phyloP scores from a whole-genome alignment of 768 basidiomycete species.

The Mycena venus region DNA sequence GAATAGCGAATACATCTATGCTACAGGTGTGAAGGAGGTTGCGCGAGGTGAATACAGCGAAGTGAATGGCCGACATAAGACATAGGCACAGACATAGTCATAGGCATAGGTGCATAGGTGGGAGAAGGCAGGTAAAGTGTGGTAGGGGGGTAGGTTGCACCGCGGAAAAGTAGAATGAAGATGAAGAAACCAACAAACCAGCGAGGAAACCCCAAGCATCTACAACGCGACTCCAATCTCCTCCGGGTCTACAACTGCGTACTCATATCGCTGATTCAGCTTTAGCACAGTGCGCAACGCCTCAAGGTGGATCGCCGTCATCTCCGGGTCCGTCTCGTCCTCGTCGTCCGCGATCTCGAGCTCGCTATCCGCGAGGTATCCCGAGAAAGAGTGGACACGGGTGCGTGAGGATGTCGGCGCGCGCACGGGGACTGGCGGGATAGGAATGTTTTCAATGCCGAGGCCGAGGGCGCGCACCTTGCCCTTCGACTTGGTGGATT shows the following conservation, averaged over 20 bases:
- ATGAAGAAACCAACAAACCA: not conserved
- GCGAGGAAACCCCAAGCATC: not conserved
- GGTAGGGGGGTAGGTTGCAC: not conserved
- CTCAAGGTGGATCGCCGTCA: not conserved
- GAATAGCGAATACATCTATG: too few species aligned
- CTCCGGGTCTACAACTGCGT: not conserved
- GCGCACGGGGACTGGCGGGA: not conserved
- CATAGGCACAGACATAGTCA: not conserved
- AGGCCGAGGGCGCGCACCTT: not conserved
- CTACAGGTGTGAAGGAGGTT: not conserved
- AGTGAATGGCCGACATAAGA: not conserved
- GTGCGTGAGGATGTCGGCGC: not conserved
- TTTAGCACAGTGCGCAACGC: not conserved
- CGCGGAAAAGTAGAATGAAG: not conserved
- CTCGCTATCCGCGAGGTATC: not conserved
- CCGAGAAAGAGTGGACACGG: conserved; percentile 18
- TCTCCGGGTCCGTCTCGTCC: conserved; percentile 14
- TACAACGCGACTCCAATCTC: not conserved
- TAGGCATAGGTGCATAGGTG: not conserved
- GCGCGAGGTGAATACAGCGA: not conserved
- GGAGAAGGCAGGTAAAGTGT: not conserved
- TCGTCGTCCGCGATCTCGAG: not conserved
- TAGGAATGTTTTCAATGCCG: not conserved
- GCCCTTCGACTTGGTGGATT: not conserved
- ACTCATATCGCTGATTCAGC: not conserved